phyloP scores from a whole-genome alignment of 2,329 filamentous ascomycete genomes.

The Diaporthe sp. region DNA sequence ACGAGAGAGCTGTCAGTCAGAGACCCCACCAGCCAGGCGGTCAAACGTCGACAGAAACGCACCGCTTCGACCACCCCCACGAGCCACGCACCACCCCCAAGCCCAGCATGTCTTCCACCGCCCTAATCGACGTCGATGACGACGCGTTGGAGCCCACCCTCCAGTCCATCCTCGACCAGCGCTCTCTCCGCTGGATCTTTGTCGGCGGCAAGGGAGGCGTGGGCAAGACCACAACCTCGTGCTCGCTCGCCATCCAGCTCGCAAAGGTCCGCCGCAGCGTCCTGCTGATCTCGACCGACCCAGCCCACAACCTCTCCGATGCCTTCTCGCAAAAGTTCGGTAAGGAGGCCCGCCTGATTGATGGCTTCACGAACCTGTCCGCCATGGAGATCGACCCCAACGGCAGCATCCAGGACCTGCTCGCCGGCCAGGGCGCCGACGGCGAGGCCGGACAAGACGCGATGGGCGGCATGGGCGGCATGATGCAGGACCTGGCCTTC shows the following conservation, averaged over 20 bases:
- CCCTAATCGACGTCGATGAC: slow-evolving; percentile 71
- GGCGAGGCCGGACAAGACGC: slow-evolving; percentile 71
- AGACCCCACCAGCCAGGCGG: slow-evolving; percentile 2
- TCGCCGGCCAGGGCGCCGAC: slow-evolving; percentile 81
- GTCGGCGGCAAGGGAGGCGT: slow-evolving; percentile 98
- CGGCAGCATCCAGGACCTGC: slow-evolving; percentile 94
- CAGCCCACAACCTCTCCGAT: slow-evolving; percentile 97
- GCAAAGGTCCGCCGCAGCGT: slow-evolving; percentile 95
- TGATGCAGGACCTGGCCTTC: slow-evolving; percentile 99
- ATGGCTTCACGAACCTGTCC: slow-evolving; percentile 93
- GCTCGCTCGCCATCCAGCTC: slow-evolving; percentile 97
- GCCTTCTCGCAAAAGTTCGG: slow-evolving; percentile 99
- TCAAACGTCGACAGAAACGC: slow-evolving; percentile 26
- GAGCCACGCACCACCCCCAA: slow-evolving; percentile 15
- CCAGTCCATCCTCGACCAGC: slow-evolving; percentile 95
- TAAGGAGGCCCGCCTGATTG: slow-evolving; percentile 94
- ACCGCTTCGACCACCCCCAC: neutral
- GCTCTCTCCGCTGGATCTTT: slow-evolving; percentile 97
- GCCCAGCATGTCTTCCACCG: slow-evolving; percentile 54
- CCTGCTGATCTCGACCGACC: slow-evolving; percentile 97
- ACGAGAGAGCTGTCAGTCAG: neutral
- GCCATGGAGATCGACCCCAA: slow-evolving; percentile 99
- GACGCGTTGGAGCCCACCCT: slow-evolving; percentile 92
- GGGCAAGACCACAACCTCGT: slow-evolving; percentile 99
- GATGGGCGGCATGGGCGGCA: slow-evolving; percentile 84